Percentiles rank a stretch among this genome's conserved stretches.
phyloP scores from a whole-genome alignment of 2,329 filamentous ascomycete genomes.

The Alternaria sp. region DNA sequence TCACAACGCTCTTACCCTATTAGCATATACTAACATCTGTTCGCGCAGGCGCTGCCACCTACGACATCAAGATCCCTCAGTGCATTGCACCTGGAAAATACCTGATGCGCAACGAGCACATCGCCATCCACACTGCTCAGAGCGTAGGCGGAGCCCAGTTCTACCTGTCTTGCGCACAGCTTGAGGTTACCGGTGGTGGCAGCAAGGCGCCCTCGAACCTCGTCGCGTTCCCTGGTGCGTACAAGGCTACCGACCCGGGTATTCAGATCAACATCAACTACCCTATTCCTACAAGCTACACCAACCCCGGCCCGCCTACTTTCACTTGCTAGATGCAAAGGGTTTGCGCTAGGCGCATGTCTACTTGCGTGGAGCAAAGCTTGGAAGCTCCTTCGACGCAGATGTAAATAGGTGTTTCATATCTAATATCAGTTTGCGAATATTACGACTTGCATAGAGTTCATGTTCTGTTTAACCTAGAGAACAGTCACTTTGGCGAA shows the following conservation, averaged over 20 bases:
- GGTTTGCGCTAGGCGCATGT: not conserved
- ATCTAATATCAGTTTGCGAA: not conserved
- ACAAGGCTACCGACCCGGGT: constrained; percentile 31
- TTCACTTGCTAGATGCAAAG: constrained; percentile 5
- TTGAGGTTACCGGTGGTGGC: constrained; percentile 50
- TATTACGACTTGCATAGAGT: not conserved
- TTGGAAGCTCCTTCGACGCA: not conserved
- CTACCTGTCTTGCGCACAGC: constrained; percentile 55
- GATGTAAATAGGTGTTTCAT: not conserved
- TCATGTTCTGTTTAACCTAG: not conserved
- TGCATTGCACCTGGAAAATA: constrained; percentile 53
- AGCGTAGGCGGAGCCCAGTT: constrained; percentile 49
- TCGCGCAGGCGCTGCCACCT: constrained; percentile 2
- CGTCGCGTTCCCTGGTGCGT: constrained; percentile 50
- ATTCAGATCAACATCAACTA: constrained; percentile 45
- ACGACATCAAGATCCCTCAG: constrained; percentile 48
- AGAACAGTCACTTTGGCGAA: not conserved
- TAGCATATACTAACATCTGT: not conserved
- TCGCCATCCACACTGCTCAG: constrained; percentile 52
- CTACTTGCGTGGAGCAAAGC: not conserved
- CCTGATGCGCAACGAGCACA: constrained; percentile 55
- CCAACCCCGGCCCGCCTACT: constrained; percentile 6
- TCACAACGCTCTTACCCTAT: rapidly evolving
- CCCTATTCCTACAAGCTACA: constrained; percentile 12
- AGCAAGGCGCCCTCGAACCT: constrained; percentile 44